Base-by-base conservation (phyloP, 345 rosid species). In the Trapa incisa region DNA sequence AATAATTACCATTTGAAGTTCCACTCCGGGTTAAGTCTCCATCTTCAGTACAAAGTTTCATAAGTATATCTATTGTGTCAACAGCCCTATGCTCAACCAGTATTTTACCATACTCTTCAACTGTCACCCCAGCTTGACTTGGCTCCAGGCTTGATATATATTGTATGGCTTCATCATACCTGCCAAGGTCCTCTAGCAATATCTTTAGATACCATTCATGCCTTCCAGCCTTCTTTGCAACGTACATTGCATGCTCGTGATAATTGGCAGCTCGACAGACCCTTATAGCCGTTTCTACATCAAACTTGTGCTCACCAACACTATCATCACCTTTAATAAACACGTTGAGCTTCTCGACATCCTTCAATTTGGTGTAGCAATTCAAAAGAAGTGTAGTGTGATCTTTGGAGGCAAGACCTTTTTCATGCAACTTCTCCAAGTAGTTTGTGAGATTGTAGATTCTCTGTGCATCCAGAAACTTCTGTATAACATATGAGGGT, bases 211-310 rank as follows among this genome's bases (percentile, higher is more conserved):
- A 94, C 88, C 87, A 85, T 73, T 94, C 97, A 84, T 94, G 99
- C 74, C 85, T 86, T 67, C 97, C 96, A 33, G 99, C 95, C 81
- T 91, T 94, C 85, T 86, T 87, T 15, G 99, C 99, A 69, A 94
- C 99, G 75, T 89, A 89, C 97, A 94, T 94, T 15, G 99, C 97
- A 71, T 94, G 99, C 78, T 91, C 97, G 37, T 94, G 99, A 80
- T 91, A 94, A 72, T 89, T 94, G 73, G 99, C 96, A 66, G 97
- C 92, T 61, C 96, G 97, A 61, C 99, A 94, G 67, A 94, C 99
- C 84, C 95, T 83, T 72, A 94, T 91, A 65, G 99, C 99, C 69
- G 99, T 94, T 78, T 94, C 99, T 65, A 91, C 96, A 66, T 94
- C 99, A 65, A 94, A 94, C 75, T 89, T 91, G 68, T 89, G 93